Evolutionary conservation across 805 yeast species (phyloP).

Genomic region (Ogataea nonfermentans): DNA sequence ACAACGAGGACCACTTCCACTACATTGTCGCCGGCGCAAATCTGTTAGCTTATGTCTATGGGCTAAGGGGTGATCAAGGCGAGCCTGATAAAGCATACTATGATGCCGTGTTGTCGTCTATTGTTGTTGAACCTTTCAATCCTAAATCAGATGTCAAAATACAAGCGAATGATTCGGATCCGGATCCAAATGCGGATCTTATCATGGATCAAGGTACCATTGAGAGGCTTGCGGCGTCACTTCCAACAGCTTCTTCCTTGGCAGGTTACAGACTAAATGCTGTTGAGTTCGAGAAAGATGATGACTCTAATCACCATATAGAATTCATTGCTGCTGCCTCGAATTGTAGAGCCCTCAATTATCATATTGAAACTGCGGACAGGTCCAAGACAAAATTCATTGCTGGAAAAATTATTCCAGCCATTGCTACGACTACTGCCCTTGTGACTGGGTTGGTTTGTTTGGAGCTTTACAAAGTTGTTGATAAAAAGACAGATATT

Average conservation of each 20-base stretch:
- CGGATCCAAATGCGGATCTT: slow-evolving; percentile 69
- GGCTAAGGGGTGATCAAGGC: slow-evolving; percentile 72
- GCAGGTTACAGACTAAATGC: slow-evolving; percentile 86
- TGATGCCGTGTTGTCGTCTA: slow-evolving; percentile 47
- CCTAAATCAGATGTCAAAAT: slow-evolving; percentile 78
- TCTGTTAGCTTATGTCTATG: slow-evolving; percentile 85
- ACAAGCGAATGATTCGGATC: slow-evolving; percentile 83
- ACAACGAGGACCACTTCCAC: slow-evolving; percentile 73
- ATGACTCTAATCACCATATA: slow-evolving; percentile 93
- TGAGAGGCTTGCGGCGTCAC: slow-evolving; percentile 63
- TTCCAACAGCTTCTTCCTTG: slow-evolving; percentile 85
- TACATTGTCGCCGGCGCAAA: slow-evolving; percentile 89
- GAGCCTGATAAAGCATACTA: slow-evolving; percentile 49
- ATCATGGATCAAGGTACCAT: slow-evolving; percentile 61
- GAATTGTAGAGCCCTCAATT: slow-evolving; percentile 91
- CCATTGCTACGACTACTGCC: slow-evolving; percentile 99
- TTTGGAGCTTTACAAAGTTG: slow-evolving; percentile 87
- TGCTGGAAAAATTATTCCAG: slow-evolving; percentile 98
- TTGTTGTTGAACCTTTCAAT: slow-evolving; percentile 59
- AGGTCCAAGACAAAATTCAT: slow-evolving; percentile 89
- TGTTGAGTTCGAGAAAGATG: slow-evolving; percentile 98
- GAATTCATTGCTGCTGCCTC: slow-evolving; percentile 96
- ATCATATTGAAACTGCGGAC: slow-evolving; percentile 85
- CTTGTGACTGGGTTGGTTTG: slow-evolving; percentile 93
- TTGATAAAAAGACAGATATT: slow-evolving; percentile 66